Evolutionary conservation across 1,284 basidiomycete genomes (phyloP), one percentile per base, ranked within the genome.

Genomic region (Ustilago tritici): DNA sequence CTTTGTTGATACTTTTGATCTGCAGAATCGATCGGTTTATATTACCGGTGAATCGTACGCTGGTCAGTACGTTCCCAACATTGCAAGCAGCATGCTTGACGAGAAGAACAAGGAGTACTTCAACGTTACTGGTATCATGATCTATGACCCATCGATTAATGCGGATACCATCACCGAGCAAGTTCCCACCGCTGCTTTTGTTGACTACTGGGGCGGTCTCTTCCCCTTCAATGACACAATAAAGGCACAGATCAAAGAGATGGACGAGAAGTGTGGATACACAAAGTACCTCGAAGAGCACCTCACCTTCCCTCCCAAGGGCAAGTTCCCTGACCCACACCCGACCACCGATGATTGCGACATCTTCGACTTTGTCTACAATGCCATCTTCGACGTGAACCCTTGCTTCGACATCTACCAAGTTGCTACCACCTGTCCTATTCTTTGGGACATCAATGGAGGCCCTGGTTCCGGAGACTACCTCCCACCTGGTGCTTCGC

Each of bases 51-150:
- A 84, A 88, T 94, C 93, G 72, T 99, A 92, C 84, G 96, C 95
- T n/a, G 96, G 97, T n/a, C 95, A 98, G 88, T 98, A 94, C 88
- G 95, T 98, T 76, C 96, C 97, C 14, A 96, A 95, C 87, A 95
- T 97, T 79, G 83, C 86, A 10, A 56, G 76, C 41, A 54, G 69
- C 31, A 83, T 86, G 56, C 62, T 81, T 17, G 65, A 71, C 36
- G 57, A 74, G 46, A 34, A 77, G 57, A 61, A 62, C 55, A 62
- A 59, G 38, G 66, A 76, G 34, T 79, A 80, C 46, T 68, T 84
- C 59, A 77, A 83, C 65, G 74, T 85, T 12, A 68, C 83, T 31
- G 84, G 84, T n/a, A 69, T 85, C 28, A 70, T 75, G 55, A 79
- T 85, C 59, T 83, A 83, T 56, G 85, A 86, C 43, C 81, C 84